Evolutionary conservation across 2,329 filamentous ascomycete species (phyloP).

Genomic region (Paecilomyces dactylethromorphus): DNA sequence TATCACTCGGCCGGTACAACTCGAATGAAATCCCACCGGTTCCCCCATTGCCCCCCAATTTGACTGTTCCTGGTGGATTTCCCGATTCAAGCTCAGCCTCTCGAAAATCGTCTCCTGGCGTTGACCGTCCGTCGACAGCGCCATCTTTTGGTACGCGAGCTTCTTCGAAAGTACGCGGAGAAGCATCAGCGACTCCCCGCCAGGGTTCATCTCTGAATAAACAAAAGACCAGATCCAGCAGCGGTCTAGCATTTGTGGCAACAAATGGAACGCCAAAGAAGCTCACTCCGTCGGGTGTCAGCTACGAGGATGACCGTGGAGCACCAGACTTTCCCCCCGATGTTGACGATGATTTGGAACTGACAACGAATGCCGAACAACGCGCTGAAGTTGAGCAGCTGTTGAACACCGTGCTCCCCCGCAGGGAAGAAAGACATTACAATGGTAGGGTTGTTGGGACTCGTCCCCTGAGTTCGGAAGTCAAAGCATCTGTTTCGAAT

Average conservation of each 20-base stretch:
- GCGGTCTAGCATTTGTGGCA: slow-evolving; percentile 15
- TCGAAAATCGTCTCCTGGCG: no score
- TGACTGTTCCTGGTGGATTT: slow-evolving; percentile 33
- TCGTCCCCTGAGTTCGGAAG: neutral
- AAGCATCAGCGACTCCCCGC: slow-evolving; percentile 7
- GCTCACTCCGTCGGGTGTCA: slow-evolving; percentile 8
- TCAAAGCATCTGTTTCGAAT: neutral
- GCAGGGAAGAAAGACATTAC: neutral
- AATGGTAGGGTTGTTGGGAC: neutral
- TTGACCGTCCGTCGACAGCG: slow-evolving; percentile 24
- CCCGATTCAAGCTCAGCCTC: slow-evolving; percentile 6
- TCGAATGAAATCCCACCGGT: slow-evolving; percentile 38
- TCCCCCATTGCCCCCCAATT: slow-evolving; percentile 36
- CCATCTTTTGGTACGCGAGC: slow-evolving; percentile 18
- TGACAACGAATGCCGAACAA: slow-evolving; percentile 8
- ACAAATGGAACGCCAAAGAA: slow-evolving; percentile 6
- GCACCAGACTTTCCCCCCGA: neutral
- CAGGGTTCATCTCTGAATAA: slow-evolving; percentile 22
- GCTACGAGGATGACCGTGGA: slow-evolving; percentile 2
- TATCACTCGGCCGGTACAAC: slow-evolving; percentile 6
- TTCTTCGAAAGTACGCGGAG: slow-evolving; percentile 15
- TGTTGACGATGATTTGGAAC: neutral
- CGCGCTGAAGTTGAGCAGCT: neutral
- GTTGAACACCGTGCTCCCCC: neutral
- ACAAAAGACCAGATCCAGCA: slow-evolving; percentile 28